Percentiles rank a stretch among this genome's conserved stretches.
These are phyloP conservation scores for Elsinoe batatas DNA, from an alignment of 2,329 filamentous ascomycete species.

Conservation along the genomic window DNA sequence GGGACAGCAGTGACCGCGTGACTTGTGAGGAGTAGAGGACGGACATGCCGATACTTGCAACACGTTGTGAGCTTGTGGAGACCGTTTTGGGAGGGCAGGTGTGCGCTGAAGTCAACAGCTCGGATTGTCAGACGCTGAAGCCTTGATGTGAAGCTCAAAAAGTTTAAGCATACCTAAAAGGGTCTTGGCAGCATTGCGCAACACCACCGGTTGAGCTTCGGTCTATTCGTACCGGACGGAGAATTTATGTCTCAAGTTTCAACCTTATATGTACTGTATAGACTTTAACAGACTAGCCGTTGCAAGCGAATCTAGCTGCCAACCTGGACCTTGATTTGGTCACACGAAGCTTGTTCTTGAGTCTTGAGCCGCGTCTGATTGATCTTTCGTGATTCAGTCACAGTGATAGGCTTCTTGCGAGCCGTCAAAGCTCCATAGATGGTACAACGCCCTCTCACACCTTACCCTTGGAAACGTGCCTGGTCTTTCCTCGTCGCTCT, in stretches of 20 bases:
- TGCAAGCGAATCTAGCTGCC: background rate
- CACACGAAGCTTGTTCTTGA: background rate
- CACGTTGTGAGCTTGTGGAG: background rate
- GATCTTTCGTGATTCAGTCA: background rate
- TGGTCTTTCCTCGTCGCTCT: background rate
- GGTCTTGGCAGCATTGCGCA: background rate
- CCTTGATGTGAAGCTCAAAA: constrained; percentile 6
- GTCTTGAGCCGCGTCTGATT: background rate
- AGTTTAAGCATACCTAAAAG: background rate
- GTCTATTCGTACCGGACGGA: background rate
- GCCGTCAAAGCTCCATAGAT: background rate
- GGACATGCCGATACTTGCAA: constrained; percentile 2
- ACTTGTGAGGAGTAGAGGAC: background rate
- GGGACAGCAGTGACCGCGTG: background rate
- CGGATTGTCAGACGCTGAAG: background rate
- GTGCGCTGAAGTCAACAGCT: background rate
- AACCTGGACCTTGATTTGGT: background rate
- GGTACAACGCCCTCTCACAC: background rate
- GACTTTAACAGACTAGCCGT: background rate
- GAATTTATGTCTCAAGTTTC: background rate
- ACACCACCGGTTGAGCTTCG: background rate
- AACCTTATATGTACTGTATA: background rate
- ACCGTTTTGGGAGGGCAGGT: background rate
- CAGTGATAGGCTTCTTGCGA: background rate
- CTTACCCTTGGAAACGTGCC: background rate